phyloP scores from a whole-genome alignment of 1,139 yeast genomes.

The Zygosaccharomyces sapae region DNA sequence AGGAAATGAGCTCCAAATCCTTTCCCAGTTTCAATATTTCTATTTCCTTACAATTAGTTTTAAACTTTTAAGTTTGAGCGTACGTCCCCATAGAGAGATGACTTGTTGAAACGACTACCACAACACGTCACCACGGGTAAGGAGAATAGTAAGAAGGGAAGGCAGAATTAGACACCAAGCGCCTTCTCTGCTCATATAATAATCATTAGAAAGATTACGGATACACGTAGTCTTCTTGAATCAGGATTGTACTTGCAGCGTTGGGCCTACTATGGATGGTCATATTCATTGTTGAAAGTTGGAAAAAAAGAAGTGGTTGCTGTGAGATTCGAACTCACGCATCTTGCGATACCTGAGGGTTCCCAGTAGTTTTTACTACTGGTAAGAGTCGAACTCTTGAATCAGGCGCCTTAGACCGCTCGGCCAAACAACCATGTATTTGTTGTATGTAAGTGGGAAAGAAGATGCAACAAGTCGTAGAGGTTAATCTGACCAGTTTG shows the following conservation, averaged over 20 bases:
- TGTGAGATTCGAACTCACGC: constrained; percentile 32
- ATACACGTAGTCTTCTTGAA: neutral
- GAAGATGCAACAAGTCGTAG: too few relatives aligned
- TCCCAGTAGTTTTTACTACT: constrained; percentile 15
- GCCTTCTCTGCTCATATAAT: too few relatives aligned
- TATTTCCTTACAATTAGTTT: neutral
- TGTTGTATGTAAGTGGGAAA: too few relatives aligned
- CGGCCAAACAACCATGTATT: constrained; percentile 27
- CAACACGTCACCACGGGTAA: neutral
- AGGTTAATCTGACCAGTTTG: too few relatives aligned
- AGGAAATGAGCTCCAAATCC: neutral
- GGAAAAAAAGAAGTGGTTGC: constrained; percentile 22
- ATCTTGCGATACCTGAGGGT: constrained; percentile 30
- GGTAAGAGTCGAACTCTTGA: constrained; percentile 22
- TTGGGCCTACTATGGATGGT: too few relatives aligned
- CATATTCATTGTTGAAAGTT: neutral
- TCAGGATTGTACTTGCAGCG: too few relatives aligned
- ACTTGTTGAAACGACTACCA: neutral
- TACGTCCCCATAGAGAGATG: neutral
- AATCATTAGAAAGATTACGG: too few relatives aligned
- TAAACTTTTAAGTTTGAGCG: neutral
- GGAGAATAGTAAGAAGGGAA: neutral
- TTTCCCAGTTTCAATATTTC: neutral
- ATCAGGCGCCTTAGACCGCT: constrained; percentile 33
- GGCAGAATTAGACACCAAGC: too few relatives aligned